Conservation (phyloP, 495 filamentous ascomycete genomes). For the Mytilinidion resinicola region DNA sequence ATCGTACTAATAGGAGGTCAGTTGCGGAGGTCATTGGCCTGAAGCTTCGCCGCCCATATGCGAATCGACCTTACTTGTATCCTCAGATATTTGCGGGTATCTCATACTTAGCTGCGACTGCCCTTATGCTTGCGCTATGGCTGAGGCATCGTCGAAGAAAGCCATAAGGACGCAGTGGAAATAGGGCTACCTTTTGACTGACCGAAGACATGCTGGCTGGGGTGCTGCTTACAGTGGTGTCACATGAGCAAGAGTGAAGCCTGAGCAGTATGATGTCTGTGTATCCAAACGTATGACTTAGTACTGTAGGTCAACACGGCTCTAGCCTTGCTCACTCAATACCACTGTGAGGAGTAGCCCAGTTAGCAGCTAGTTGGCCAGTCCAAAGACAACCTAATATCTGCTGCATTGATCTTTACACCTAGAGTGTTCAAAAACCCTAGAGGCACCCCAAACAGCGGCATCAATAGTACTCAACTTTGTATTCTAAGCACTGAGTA, state of each 20-base stretch:
- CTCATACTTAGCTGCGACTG: slow-evolving; percentile 12
- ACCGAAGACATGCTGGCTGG: neutral
- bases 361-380: no score
- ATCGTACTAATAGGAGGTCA: neutral
- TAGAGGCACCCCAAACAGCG: no score
- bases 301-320: neutral
- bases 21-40: slow-evolving; percentile 23
- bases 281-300: neutral
- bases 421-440: no score
- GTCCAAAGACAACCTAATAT: no score
- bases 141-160: neutral
- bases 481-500: no score
- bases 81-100: slow-evolving; percentile 17
- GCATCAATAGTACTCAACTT: no score
- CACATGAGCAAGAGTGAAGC: no score
- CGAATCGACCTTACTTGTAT: slow-evolving; percentile 12
- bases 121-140: slow-evolving; percentile 10
- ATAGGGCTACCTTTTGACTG: neutral
- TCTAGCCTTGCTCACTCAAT: no score
- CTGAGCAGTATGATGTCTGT: neutral
- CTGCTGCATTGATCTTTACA: no score
- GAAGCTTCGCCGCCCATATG: slow-evolving; percentile 13
- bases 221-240: neutral
- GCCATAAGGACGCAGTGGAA: neutral
- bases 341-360: no score